Base-by-base conservation (phyloP, 768 basidiomycete species). In the Trametes cingulata region DNA sequence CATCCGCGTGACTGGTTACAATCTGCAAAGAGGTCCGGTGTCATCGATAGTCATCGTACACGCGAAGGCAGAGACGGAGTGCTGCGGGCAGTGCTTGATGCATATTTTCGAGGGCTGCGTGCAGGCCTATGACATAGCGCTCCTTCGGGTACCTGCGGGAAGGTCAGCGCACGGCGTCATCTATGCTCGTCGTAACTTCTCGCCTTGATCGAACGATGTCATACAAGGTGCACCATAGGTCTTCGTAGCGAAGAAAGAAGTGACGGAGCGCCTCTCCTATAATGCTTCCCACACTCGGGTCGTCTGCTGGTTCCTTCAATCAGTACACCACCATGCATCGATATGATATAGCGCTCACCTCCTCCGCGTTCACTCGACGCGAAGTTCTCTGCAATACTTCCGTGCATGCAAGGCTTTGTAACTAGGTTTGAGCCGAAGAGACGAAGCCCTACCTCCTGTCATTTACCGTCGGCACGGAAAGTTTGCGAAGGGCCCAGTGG, bases 131-230 rank as follows among this genome's bases (percentile, higher is more conserved):
- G 19, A 25, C 29, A 45, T 62, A 62, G 17, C 43, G 37, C 15
- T 57, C 50, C n/a, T 45, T 46, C 20, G 61, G 61, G 29, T 62
- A 57, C 46, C 61, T 62, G 46, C 29, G 25, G 37, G 27, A 52
- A 10, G 43, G 51, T 59, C 58, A 59, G 45, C 37, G 36, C 33
- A 19, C 36, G 50, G 36, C 20, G 8, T 4, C 13, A 22, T 19
- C 3, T 15, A 12, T 33, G 19, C 27, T 6, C 15, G 36, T 29
- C 15, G 36, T 39, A 17, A 6, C 19, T 24, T 46, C 60, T 43
- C 42, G 39, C 61, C 55, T 57, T 24, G 56, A 62, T 62, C 55
- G 61, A 19, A 62, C 43, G 39, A 62, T 47, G 40, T 36, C 37
- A 25, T 48, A 42, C 37, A 58, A 17, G 22, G 25, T n/a, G 24